Base-by-base conservation (phyloP, 2,329 filamentous ascomycete species). In the Colletotrichum musicola region DNA sequence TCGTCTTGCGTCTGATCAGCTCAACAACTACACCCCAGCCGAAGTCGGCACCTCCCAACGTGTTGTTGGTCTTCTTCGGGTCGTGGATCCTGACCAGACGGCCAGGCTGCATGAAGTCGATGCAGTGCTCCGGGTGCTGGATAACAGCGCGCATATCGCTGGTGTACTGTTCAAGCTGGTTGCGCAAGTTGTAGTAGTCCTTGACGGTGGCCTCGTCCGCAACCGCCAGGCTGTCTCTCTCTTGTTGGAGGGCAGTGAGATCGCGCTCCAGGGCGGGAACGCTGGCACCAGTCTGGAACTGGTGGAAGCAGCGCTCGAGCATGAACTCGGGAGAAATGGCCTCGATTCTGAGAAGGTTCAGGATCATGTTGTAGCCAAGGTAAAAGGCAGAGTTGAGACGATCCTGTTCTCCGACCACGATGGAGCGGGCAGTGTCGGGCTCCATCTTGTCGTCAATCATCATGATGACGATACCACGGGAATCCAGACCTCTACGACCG, bases 271-370 rank as follows among this genome's bases (percentile, higher is more conserved):
- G 81, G 13, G 86, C 85, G 20, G 93, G 92, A 9, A 98, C 94
- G 73, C 92, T 94, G 12, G 95, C 93, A 2, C 93, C 93, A 75
- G 97, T 98, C 79, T 99, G 96, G 81, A 99, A 99, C 80, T 99
- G 96, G 80, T 93, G 97, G 83, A 99, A 99, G 77, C 96, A 99
- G 73, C 92, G 89, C 83, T 98, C 95, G n/a, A 99, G 85, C 96
- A 99, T 99, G 77, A 93, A 98, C 75, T 99, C 95, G 2, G 97
- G 96, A 9, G 95, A 98, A 58, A 99, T 97, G n/a, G 94, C 95
- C 78, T 99, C 96, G n/a, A 99, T 95, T 81, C 96, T 89, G 80
- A 98, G 91, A 70, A 99, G 82, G 77, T 99, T 99, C 66, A 99
- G 86, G 76, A 99, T 93, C 96, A 99, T 99, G 83, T 99, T 99